Conservation (phyloP, 2,329 filamentous ascomycete species). For the Phialophora chinensis region DNA sequence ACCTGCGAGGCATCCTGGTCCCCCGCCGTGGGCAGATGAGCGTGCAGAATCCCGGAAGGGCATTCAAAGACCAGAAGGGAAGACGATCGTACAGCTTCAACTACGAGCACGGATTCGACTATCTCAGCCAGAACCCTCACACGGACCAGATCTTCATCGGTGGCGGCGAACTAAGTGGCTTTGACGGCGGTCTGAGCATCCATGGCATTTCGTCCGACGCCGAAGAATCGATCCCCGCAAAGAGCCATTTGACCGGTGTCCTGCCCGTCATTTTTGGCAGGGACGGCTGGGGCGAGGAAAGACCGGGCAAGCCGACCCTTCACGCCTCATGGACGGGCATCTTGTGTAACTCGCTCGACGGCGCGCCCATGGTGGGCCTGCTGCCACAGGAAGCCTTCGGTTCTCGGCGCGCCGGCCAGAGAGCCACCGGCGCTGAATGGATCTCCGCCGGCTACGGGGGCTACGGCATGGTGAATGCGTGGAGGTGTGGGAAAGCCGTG, state of each 20-base stretch:
- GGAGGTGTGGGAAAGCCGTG: constrained; percentile 40
- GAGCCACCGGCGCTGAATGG: constrained; percentile 5
- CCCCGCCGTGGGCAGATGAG: constrained; percentile 53
- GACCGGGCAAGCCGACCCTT: too few relatives aligned
- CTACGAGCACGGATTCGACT: constrained; percentile 16
- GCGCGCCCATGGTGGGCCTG: too few relatives aligned
- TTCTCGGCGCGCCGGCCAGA: too few relatives aligned
- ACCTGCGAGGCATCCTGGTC: constrained; percentile 45
- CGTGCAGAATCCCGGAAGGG: constrained; percentile 44
- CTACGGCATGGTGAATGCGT: constrained; percentile 44
- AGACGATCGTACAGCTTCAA: constrained; percentile 23
- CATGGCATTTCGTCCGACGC: too few relatives aligned
- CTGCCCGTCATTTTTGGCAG: too few relatives aligned
- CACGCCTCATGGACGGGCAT: too few relatives aligned
- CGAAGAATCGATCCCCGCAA: too few relatives aligned
- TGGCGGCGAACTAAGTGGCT: neutral
- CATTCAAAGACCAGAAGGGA: constrained; percentile 32
- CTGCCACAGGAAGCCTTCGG: too few relatives aligned
- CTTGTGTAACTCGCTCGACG: too few relatives aligned
- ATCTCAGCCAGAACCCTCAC: constrained; percentile 30
- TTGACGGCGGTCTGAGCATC: too few relatives aligned
- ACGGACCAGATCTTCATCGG: constrained; percentile 21
- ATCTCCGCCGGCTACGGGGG: constrained; percentile 15
- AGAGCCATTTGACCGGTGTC: too few relatives aligned
- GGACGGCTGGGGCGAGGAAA: too few relatives aligned